Base-by-base conservation (phyloP, 2,329 filamentous ascomycete species). In the Colletotrichum falcatum region DNA sequence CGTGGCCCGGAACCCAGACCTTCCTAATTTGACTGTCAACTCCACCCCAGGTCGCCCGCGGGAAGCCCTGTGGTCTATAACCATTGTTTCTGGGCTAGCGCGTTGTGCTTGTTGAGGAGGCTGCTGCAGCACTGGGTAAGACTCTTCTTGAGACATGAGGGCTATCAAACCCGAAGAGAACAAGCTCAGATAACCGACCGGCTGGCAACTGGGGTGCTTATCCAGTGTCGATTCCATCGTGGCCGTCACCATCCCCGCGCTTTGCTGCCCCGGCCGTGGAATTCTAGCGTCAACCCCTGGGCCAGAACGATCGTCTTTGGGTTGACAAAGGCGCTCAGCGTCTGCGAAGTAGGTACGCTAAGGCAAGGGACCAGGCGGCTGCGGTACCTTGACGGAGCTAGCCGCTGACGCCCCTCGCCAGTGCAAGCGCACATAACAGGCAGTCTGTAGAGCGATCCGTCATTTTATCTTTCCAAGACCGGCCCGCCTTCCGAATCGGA, bases 401-500 rank as follows among this genome's bases (percentile, higher is more conserved):
- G n/a, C n/a, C n/a, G n/a, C n/a, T n/a, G n/a, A n/a, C n/a, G n/a
- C n/a, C n/a, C n/a, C n/a, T n/a, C n/a, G n/a, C n/a, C n/a, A n/a
- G n/a, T n/a, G n/a, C n/a, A n/a, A n/a, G n/a, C n/a, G n/a, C n/a
- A n/a, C n/a, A n/a, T n/a, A n/a, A n/a, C n/a, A n/a, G n/a, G n/a
- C n/a, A n/a, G n/a, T n/a, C n/a, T n/a, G n/a, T n/a, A n/a, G n/a
- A n/a, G n/a, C n/a, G n/a, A 18, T 61, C 64, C 51, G 16, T 42
- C 39, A 62, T 53, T 46, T 67, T 51, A 67, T 62, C 56, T 62
- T 53, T 62, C 44, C 67, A 55, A 58, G 63, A 58, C 67, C 67
- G 63, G 67, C 14, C 23, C 23, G 58, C 51, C 58, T 70, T 67
- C 64, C 64, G 62, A 67, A 62, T 59, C 64, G 59, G 67, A 70